phyloP scores from a whole-genome alignment of 768 basidiomycete species.

The Mycena vulgaris region DNA sequence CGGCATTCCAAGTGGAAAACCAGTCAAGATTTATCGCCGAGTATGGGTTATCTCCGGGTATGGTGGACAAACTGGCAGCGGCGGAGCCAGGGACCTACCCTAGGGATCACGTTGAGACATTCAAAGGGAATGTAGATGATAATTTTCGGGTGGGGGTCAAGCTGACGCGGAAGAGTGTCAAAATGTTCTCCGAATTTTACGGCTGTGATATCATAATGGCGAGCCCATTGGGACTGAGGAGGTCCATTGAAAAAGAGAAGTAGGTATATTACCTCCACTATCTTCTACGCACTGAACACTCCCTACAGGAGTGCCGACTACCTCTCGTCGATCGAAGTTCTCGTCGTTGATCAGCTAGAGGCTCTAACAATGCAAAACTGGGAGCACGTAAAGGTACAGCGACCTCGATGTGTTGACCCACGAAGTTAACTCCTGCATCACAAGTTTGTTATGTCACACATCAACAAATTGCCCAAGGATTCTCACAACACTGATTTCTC shows the following conservation, averaged over 20 bases:
- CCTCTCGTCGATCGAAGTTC: conserved; percentile 91
- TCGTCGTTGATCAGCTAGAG: conserved; percentile 94
- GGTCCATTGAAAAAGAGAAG: conserved; percentile 96
- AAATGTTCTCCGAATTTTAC: conserved; percentile 93
- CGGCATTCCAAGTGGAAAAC: conserved; percentile 90
- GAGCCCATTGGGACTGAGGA: conserved; percentile 91
- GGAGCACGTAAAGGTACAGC: conserved; percentile 92
- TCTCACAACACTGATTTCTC: conserved; percentile 97
- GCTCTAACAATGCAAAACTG: conserved; percentile 98
- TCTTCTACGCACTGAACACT: conserved; percentile 1
- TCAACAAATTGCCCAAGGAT: conserved; percentile 94
- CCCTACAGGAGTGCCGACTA: conserved; percentile 84
- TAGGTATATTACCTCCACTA: conserved; percentile 54
- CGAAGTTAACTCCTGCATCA: not conserved
- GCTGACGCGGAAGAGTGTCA: conserved; percentile 92
- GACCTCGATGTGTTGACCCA: not conserved
- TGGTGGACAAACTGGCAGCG: conserved; percentile 83
- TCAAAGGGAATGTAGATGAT: conserved; percentile 98
- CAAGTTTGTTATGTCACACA: conserved; percentile 87
- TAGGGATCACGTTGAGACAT: conserved; percentile 91
- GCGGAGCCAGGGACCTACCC: conserved; percentile 87
- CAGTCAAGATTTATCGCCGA: conserved; percentile 85
- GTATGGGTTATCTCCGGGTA: conserved; percentile 85
- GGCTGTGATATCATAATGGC: conserved; percentile 93
- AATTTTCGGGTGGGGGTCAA: conserved; percentile 95